phyloP scores from a whole-genome alignment of 1,284 basidiomycete species.

The Naganishia sp. region DNA sequence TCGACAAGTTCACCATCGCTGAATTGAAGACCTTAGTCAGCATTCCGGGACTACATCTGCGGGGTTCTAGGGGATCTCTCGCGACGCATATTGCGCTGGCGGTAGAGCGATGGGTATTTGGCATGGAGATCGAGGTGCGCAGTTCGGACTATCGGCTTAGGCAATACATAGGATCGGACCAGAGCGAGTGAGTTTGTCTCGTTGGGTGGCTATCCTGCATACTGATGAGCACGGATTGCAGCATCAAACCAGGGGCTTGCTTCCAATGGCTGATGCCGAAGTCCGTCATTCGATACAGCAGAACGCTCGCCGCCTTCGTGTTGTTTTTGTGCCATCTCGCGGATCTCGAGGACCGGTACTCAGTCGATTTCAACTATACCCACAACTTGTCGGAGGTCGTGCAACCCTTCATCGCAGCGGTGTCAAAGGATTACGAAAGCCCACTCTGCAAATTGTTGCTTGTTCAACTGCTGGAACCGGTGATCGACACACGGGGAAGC shows the following conservation, averaged over 20 bases:
- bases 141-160: background rate
- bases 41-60: background rate
- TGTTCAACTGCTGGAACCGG: background rate
- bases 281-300: background rate
- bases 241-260: background rate
- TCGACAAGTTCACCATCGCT: background rate
- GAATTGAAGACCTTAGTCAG: background rate
- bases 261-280: background rate
- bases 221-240: background rate
- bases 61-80: background rate
- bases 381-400: background rate
- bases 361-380: background rate
- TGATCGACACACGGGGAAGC: background rate
- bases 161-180: background rate
- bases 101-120: background rate
- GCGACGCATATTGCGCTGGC: background rate
- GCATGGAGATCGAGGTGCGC: background rate
- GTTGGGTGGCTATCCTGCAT: background rate
- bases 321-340: background rate
- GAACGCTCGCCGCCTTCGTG: background rate
- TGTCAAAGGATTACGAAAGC: background rate
- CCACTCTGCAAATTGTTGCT: background rate
- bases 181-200: background rate
- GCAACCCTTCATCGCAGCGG: background rate
- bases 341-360: background rate